These are phyloP conservation scores for Oligophagozyma castellii DNA, from an alignment of 1,139 yeast species.

Conservation along the genomic window DNA sequence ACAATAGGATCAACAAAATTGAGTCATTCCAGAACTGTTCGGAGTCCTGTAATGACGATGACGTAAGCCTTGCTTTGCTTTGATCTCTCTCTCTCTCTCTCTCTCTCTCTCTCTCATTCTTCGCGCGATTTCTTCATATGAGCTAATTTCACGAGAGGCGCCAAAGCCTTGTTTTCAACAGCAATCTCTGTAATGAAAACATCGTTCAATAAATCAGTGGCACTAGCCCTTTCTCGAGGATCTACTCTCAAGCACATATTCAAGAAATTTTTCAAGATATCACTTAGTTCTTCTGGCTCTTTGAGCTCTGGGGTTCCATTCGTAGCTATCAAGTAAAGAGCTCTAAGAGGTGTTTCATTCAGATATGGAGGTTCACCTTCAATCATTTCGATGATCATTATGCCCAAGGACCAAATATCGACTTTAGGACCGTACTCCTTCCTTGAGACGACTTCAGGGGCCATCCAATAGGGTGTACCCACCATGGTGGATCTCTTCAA, in stretches of 20 bases:
- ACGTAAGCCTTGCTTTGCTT: too few species aligned
- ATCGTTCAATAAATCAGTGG: constrained; percentile 59
- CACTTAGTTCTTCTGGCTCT: constrained; percentile 72
- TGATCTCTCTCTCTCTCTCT: neutral
- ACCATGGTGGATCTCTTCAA: constrained; percentile 93
- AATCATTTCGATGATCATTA: constrained; percentile 96
- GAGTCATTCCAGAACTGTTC: too few species aligned
- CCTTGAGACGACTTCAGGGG: constrained; percentile 90
- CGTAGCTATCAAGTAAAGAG: constrained; percentile 83
- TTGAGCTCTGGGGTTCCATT: constrained; percentile 90
- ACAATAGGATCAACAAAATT: too few species aligned
- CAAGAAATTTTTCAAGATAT: constrained; percentile 53
- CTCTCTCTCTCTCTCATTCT: constrained; percentile 8
- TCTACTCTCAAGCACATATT: constrained; percentile 75
- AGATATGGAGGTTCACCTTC: constrained; percentile 98
- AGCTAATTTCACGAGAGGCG: constrained; percentile 84
- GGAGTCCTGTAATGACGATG: too few species aligned
- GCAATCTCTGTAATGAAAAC: constrained; percentile 52
- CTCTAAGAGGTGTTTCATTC: constrained; percentile 83
- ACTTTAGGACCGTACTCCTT: constrained; percentile 96
- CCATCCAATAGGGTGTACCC: constrained; percentile 99
- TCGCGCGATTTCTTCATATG: constrained; percentile 60
- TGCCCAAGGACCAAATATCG: constrained; percentile 95
- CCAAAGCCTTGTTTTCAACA: constrained; percentile 58
- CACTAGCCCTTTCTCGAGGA: constrained; percentile 71